phyloP scores from a whole-genome alignment of 768 basidiomycete genomes.

The Mycena crocata region DNA sequence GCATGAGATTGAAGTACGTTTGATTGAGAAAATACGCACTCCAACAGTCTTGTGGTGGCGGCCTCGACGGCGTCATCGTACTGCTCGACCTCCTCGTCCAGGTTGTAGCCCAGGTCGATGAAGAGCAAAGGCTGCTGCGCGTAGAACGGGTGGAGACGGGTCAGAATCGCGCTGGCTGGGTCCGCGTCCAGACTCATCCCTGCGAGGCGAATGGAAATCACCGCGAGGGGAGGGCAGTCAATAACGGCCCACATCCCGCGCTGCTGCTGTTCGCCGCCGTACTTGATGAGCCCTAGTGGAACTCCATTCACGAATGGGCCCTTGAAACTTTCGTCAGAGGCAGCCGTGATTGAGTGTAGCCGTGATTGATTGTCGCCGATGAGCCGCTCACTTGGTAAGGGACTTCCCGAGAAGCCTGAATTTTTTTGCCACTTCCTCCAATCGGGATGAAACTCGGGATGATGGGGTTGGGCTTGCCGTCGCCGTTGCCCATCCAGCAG shows the following conservation, averaged over 20 bases:
- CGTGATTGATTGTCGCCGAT: too few relatives aligned
- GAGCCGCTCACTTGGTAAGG: conserved; percentile 1
- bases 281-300: not conserved
- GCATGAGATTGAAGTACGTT: not conserved
- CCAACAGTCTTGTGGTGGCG: not conserved
- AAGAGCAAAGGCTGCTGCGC: not conserved
- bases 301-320: not conserved
- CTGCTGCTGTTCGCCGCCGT: not conserved
- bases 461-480: not conserved
- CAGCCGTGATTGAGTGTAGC: not conserved
- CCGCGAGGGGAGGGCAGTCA: not conserved
- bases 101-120: not conserved
- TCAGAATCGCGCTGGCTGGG: not conserved
- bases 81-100: not conserved
- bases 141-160: not conserved
- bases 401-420: not conserved
- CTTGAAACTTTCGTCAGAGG: not conserved
- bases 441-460: too few relatives aligned
- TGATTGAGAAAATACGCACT: not conserved
- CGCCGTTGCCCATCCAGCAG: not conserved
- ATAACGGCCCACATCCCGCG: not conserved
- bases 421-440: not conserved
- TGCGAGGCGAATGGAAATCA: not conserved
- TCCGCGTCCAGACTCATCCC: not conserved
- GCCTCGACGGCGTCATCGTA: not conserved